Conservation (phyloP, 139 green algal genomes). For the Nannochloris sp. region DNA sequence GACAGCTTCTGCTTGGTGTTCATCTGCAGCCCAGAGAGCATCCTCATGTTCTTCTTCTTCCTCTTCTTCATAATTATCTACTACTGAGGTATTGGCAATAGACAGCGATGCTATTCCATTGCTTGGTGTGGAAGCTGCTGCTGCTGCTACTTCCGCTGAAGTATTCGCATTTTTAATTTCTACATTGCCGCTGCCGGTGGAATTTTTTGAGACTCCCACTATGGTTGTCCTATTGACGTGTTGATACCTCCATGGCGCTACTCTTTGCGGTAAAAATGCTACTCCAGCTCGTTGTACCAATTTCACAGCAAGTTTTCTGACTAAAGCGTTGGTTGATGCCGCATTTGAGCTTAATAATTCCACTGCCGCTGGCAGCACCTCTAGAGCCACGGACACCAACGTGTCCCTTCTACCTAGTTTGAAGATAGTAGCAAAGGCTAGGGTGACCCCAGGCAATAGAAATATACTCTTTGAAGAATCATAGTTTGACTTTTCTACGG, state of each 20-base stretch:
- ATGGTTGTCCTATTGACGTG: background rate
- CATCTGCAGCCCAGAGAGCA: background rate
- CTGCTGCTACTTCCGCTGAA: background rate
- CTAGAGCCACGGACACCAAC: slow-evolving; percentile 34
- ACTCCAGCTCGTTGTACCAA: slow-evolving; percentile 72
- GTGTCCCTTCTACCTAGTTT: slow-evolving; percentile 49
- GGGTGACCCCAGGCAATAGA: slow-evolving; percentile 16
- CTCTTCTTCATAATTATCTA: no score
- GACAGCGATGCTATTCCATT: no score
- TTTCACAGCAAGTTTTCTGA: slow-evolving; percentile 78
- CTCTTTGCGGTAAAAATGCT: slow-evolving; percentile 58
- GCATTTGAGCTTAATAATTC: slow-evolving; percentile 31
- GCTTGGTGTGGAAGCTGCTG: background rate
- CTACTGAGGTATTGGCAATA: no score
- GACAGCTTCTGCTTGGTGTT: background rate
- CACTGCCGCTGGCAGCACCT: slow-evolving; percentile 29
- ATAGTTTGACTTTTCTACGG: slow-evolving; percentile 18
- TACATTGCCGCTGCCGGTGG: background rate
- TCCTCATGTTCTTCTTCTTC: background rate
- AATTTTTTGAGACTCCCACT: background rate
- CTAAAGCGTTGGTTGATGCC: slow-evolving; percentile 25
- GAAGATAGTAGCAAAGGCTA: slow-evolving; percentile 60
- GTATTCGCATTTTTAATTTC: background rate
- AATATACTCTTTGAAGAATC: slow-evolving; percentile 9
- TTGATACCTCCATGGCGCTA: slow-evolving; percentile 72